phyloP scores from a whole-genome alignment of 805 yeast species.

The Wickerhamiella cacticola region DNA sequence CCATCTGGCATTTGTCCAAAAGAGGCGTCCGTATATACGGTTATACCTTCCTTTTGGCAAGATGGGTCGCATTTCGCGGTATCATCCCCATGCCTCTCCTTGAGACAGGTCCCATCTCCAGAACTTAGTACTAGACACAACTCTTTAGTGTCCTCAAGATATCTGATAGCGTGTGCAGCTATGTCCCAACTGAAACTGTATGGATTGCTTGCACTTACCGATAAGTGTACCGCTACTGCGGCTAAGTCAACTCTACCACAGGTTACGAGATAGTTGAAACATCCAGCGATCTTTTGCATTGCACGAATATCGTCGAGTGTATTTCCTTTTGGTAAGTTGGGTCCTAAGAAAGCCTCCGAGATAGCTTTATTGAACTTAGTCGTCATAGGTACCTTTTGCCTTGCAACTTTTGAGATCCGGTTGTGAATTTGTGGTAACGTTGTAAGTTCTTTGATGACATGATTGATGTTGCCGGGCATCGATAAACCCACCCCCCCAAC shows the following conservation, averaged over 20 bases:
- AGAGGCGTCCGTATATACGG: constrained; percentile 3
- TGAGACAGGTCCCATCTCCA: too few relatives aligned
- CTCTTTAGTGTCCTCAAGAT: not conserved
- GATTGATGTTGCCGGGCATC: not conserved
- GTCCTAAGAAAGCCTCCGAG: too few relatives aligned
- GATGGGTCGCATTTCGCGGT: not conserved
- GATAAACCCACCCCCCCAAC: not conserved
- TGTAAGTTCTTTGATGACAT: not conserved
- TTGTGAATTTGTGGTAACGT: not conserved
- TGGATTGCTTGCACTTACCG: not conserved
- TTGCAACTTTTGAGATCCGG: not conserved
- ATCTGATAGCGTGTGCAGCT: not conserved
- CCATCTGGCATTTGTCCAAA: not conserved
- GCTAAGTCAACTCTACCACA: not conserved
- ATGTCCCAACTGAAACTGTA: not conserved
- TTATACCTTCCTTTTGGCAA: too few relatives aligned
- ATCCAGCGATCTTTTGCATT: not conserved
- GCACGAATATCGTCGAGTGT: not conserved
- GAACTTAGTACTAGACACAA: not conserved
- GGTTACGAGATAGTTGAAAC: not conserved
- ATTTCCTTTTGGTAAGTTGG: too few relatives aligned
- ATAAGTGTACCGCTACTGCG: not conserved
- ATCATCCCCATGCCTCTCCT: too few relatives aligned
- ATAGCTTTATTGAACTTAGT: not conserved
- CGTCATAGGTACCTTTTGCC: not conserved